Conservation (phyloP, 345 rosid genomes). For the Eucalyptus viminalis region DNA sequence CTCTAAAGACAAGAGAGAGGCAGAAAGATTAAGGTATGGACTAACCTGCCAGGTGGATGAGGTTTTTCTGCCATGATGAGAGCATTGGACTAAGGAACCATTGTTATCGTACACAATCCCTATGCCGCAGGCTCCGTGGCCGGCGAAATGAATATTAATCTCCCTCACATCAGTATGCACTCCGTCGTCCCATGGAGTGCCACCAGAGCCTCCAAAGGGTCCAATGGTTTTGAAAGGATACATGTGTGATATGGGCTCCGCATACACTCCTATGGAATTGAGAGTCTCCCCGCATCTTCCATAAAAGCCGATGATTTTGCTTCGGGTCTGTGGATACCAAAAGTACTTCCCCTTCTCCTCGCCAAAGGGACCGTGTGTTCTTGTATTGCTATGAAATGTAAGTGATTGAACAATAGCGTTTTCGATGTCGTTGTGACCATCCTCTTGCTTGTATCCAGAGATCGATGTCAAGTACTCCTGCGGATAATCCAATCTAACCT, state of each 20-base stretch:
- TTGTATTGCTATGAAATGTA: background rate
- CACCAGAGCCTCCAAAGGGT: background rate
- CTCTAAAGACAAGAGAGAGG: no score
- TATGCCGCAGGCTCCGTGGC: background rate
- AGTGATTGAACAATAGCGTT: background rate
- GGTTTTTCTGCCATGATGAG: no score
- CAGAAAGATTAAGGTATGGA: no score
- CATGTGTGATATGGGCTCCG: background rate
- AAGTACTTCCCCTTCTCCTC: background rate
- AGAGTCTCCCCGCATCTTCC: background rate
- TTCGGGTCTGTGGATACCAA: background rate
- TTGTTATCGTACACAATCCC: background rate
- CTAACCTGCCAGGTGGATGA: no score
- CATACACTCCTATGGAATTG: background rate
- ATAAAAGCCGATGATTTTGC: background rate
- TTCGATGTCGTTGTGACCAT: background rate
- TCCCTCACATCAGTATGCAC: background rate
- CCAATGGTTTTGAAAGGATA: background rate
- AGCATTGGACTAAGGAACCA: no score
- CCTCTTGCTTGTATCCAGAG: background rate
- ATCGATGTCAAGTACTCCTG: background rate
- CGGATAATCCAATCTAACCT: background rate
- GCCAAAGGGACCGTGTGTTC: background rate
- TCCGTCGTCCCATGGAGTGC: background rate
- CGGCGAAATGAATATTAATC: background rate